Evolutionary conservation across 257 asterid species (phyloP).

Genomic region (Petunia secreta): DNA sequence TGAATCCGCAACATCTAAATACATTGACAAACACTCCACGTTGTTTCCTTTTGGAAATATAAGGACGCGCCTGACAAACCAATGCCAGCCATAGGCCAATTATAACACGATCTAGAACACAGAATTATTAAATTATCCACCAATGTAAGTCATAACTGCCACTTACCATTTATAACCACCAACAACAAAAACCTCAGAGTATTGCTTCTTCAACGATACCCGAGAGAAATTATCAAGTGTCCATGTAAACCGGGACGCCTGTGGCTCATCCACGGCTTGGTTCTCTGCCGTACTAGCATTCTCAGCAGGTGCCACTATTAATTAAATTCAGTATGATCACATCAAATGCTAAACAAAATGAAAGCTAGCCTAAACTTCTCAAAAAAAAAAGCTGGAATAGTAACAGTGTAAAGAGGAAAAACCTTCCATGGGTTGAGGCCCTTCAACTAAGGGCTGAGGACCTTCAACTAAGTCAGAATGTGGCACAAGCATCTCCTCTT

Average conservation of each 20-base stretch:
- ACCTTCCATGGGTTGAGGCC: slow-evolving; percentile 99
- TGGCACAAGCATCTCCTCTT: slow-evolving; percentile 94
- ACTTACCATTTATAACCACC: slow-evolving; percentile 88
- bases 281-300: slow-evolving; percentile 74
- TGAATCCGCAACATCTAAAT: slow-evolving; percentile 91
- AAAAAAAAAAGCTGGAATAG: not conserved
- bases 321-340: slow-evolving; percentile 25
- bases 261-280: slow-evolving; percentile 88
- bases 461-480: slow-evolving; percentile 80
- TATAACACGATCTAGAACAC: slow-evolving; percentile 21
- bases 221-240: slow-evolving; percentile 76
- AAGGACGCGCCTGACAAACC: slow-evolving; percentile 83
- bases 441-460: slow-evolving; percentile 85
- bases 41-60: slow-evolving; percentile 95
- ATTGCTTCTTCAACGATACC: slow-evolving; percentile 72
- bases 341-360: not conserved
- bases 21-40: slow-evolving; percentile 86
- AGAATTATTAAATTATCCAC: not conserved
- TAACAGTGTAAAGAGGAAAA: not conserved
- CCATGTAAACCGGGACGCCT: slow-evolving; percentile 86
- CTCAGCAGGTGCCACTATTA: slow-evolving; percentile 58
- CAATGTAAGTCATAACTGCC: not conserved
- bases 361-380: not conserved
- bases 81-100: slow-evolving; percentile 30
- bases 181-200: slow-evolving; percentile 76